Evolutionary conservation across 2,329 filamentous ascomycete genomes (phyloP).

Genomic region (Paraphaeosphaeria minitans): DNA sequence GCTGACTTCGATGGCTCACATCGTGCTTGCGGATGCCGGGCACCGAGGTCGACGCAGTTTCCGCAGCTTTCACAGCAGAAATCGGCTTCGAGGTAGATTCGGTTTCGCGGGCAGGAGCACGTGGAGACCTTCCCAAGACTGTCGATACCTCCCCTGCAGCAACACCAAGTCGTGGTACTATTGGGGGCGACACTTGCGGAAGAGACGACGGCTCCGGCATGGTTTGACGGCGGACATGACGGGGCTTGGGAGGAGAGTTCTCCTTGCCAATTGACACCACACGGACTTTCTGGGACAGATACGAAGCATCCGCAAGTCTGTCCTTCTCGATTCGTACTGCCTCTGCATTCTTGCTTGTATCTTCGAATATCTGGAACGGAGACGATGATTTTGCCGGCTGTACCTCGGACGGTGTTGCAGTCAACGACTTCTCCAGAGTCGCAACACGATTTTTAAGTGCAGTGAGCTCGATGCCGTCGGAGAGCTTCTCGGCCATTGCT

Average conservation of each 20-base stretch:
- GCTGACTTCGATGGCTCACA: conserved; percentile 29
- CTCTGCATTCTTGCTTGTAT: conserved; percentile 29
- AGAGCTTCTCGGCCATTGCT: conserved; percentile 39
- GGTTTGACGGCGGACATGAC: conserved; percentile 29
- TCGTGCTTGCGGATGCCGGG: conserved; percentile 26
- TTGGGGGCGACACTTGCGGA: conserved; percentile 10
- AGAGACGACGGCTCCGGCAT: conserved; percentile 25
- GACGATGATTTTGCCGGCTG: conserved; percentile 22
- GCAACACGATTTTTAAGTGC: conserved; percentile 40
- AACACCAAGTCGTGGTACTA: conserved; percentile 20
- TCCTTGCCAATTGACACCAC: conserved; percentile 34
- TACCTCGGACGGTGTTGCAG: conserved; percentile 21
- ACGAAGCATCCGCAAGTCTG: conserved; percentile 19
- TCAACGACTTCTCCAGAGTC: conserved; percentile 31
- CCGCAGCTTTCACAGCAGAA: conserved; percentile 12
- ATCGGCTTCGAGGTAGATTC: conserved; percentile 20
- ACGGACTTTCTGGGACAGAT: conserved; percentile 24
- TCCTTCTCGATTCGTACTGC: conserved; percentile 17
- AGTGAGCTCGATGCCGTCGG: conserved; percentile 40
- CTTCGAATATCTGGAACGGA: conserved; percentile 40
- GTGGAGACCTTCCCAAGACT: conserved; percentile 29
- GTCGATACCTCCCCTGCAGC: conserved; percentile 27
- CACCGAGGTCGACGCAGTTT: conserved; percentile 25
- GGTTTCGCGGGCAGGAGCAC: conserved; percentile 8
- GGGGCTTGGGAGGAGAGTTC: conserved; percentile 35